Evolutionary conservation across 2,329 filamentous ascomycete species (phyloP).

Genomic region (Curvularia eragrostidis): DNA sequence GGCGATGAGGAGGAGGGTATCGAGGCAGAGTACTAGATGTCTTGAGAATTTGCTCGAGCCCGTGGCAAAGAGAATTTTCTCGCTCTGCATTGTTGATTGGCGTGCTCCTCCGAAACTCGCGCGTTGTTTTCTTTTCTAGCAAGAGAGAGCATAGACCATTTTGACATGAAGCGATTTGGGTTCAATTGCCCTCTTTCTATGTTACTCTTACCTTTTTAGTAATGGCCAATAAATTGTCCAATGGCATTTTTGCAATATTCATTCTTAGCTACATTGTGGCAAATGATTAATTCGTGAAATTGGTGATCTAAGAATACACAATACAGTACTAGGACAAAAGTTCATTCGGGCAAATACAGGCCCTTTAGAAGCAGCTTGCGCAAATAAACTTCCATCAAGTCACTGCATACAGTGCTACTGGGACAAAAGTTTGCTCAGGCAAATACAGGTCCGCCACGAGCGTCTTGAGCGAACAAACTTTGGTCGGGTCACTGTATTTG

Average conservation of each 20-base stretch:
- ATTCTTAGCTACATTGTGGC: too few relatives aligned
- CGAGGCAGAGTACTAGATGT: conserved; percentile 86
- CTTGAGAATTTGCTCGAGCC: conserved; percentile 26
- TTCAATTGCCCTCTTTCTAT: conserved; percentile 36
- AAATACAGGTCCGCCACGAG: too few relatives aligned
- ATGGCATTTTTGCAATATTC: conserved; percentile 10
- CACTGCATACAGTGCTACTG: too few relatives aligned
- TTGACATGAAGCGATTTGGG: conserved; percentile 36
- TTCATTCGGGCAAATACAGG: too few relatives aligned
- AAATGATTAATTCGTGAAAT: background rate
- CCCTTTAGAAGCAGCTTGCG: too few relatives aligned
- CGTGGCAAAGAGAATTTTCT: conserved; percentile 30
- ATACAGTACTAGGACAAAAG: too few relatives aligned
- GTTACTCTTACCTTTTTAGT: conserved; percentile 35
- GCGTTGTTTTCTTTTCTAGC: too few relatives aligned
- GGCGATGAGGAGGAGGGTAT: conserved; percentile 85
- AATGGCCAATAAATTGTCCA: conserved; percentile 36
- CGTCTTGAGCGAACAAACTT: too few relatives aligned
- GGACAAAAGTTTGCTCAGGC: too few relatives aligned
- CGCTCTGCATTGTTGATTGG: conserved; percentile 40
- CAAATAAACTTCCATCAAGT: too few relatives aligned
- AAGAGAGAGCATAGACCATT: conserved; percentile 19
- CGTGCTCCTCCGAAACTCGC: conserved; percentile 27
- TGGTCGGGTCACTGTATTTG: too few relatives aligned
- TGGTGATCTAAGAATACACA: background rate